Evolutionary conservation across 2,329 filamentous ascomycete genomes (phyloP).

Genomic region (Elsinoe batatas): DNA sequence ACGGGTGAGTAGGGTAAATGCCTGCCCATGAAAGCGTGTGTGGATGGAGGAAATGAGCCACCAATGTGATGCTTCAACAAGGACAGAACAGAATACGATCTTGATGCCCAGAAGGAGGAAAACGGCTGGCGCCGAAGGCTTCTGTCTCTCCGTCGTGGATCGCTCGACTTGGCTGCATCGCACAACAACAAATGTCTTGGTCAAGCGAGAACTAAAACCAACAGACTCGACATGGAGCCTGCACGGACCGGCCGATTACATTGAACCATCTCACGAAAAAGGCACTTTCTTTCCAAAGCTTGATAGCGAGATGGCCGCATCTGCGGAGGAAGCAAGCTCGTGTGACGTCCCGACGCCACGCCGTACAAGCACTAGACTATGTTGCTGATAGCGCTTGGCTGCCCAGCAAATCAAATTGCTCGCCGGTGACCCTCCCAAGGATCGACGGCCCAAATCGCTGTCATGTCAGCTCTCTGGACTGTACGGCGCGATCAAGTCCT

Average conservation of each 20-base stretch:
- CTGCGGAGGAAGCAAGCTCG: background rate
- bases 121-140: background rate
- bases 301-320: constrained; percentile 1
- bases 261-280: background rate
- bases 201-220: background rate
- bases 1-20: background rate
- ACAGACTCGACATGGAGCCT: background rate
- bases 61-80: background rate
- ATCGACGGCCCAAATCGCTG: constrained; percentile 1
- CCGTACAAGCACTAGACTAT: constrained; percentile 8
- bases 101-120: background rate
- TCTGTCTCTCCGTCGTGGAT: background rate
- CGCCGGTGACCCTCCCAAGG: background rate
- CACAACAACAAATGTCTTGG: background rate
- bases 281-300: constrained; percentile 5
- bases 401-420: constrained; percentile 11
- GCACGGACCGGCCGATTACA: background rate
- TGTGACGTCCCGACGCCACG: constrained; percentile 9
- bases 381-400: constrained; percentile 8
- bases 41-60: background rate
- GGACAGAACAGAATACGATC: background rate
- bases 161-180: background rate
- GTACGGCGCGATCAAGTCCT: background rate
- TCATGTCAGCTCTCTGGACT: background rate
- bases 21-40: background rate